Percentiles rank a stretch among this genome's conserved stretches.
phyloP scores from a whole-genome alignment of 225 moss, liverwort and hornwort species.

The Climacium dendroides region DNA sequence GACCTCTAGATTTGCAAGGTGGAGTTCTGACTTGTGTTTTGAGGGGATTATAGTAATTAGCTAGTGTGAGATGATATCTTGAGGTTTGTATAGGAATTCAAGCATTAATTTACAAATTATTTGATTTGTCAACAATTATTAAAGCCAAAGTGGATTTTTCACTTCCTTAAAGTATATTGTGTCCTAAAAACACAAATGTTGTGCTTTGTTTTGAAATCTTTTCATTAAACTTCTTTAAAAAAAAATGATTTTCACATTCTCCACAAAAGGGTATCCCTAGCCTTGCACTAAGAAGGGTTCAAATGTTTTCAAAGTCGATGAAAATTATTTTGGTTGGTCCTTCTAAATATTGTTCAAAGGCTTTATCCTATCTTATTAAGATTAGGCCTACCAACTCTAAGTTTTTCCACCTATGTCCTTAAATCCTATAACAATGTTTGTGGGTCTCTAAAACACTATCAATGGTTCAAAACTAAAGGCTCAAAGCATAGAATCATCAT shows the following conservation, averaged over 20 bases:
- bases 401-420: neutral
- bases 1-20: too few species aligned
- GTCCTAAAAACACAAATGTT: neutral
- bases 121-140: neutral
- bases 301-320: neutral
- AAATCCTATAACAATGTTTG: neutral
- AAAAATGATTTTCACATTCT: neutral
- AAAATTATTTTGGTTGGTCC: neutral
- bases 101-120: too few species aligned
- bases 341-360: too few species aligned
- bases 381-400: neutral
- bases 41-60: neutral
- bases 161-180: neutral
- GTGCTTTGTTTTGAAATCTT: rapidly evolving
- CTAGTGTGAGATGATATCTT: neutral
- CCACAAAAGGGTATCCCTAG: neutral
- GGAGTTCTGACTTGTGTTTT: neutral
- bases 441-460: neutral
- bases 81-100: too few species aligned
- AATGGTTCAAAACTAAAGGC: neutral
- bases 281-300: neutral
- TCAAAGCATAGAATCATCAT: neutral
- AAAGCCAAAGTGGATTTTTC: neutral
- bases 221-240: neutral
- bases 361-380: too few species aligned